Evolutionary conservation across 148 eudicot species (phyloP).

Genomic region (Pouteria glomerata): DNA sequence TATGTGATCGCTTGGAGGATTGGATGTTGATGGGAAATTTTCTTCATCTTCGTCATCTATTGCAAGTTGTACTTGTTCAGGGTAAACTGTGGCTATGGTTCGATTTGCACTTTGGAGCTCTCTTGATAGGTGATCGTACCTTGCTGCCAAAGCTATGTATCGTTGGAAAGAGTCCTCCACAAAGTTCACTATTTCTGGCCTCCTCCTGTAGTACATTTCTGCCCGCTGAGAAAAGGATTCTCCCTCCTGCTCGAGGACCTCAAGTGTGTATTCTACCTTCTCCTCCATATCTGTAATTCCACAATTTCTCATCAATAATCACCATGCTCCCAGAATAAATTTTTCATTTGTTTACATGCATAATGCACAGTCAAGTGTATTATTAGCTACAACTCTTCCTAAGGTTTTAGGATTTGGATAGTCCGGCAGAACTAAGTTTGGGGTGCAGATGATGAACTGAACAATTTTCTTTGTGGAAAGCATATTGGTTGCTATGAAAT

Average conservation of each 20-base stretch:
- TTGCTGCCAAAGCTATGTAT: conserved; percentile 77
- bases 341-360: no score
- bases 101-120: conserved; percentile 82
- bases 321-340: no score
- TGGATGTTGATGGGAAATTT: conserved; percentile 12
- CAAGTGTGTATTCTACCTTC: conserved; percentile 61
- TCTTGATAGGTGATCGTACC: conserved; percentile 78
- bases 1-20: no score
- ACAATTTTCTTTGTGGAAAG: no score
- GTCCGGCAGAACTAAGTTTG: no score
- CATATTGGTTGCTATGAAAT: no score
- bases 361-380: no score
- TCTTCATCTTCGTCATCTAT: conserved; percentile 66
- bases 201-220: conserved; percentile 82
- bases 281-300: conserved; percentile 70
- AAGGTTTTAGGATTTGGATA: no score
- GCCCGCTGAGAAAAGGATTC: conserved; percentile 81
- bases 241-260: conserved; percentile 81
- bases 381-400: no score
- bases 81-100: conserved; percentile 67
- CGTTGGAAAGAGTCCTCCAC: conserved; percentile 76
- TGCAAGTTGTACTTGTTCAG: conserved; percentile 55
- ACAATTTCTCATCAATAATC: no score
- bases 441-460: no score
- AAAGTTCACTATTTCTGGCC: conserved; percentile 69